Percentiles rank a stretch among this genome's conserved stretches.
Conservation (phyloP, 352 stramenopile species). For the Pythium diclinum region DNA sequence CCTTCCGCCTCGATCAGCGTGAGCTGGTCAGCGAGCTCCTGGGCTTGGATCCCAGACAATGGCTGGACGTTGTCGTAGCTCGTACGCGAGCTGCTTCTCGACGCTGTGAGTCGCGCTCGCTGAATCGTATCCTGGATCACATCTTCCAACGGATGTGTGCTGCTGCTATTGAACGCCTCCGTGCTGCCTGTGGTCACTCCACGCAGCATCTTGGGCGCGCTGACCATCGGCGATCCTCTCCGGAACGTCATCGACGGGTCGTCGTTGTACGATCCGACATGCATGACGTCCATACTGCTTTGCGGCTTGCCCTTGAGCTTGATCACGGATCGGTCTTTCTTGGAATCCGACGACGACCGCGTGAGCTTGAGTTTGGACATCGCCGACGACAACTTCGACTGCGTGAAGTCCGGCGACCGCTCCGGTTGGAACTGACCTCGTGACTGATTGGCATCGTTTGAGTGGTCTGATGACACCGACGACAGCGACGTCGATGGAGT, state of each 20-base stretch:
- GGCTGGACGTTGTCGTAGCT: slow-evolving; percentile 82
- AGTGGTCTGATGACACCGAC: slow-evolving; percentile 29
- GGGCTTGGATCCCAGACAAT: slow-evolving; percentile 51
- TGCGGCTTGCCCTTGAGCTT: slow-evolving; percentile 55
- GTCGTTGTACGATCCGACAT: slow-evolving; percentile 32
- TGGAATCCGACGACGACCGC: slow-evolving; percentile 73
- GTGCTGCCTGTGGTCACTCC: slow-evolving; percentile 64
- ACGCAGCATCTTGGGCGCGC: slow-evolving; percentile 57
- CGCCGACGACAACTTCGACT: slow-evolving; percentile 44
- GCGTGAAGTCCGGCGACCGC: slow-evolving; percentile 23
- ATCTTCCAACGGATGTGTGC: slow-evolving; percentile 38
- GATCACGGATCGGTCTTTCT: slow-evolving; percentile 60
- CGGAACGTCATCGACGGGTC: slow-evolving; percentile 23
- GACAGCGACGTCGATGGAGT: slow-evolving; percentile 33
- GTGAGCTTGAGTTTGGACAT: slow-evolving; percentile 63
- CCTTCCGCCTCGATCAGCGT: slow-evolving; percentile 78
- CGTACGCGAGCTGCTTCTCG: slow-evolving; percentile 58
- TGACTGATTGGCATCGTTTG: not conserved
- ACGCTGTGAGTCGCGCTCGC: slow-evolving; percentile 48
- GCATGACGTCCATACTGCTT: slow-evolving; percentile 50
- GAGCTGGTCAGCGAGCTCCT: slow-evolving; percentile 78
- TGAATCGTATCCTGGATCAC: slow-evolving; percentile 75
- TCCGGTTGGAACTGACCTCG: slow-evolving; percentile 5
- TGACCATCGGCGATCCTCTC: slow-evolving; percentile 26
- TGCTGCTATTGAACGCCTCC: slow-evolving; percentile 24